Conservation (phyloP, 2,329 filamentous ascomycete genomes). For the Pseudopyrenochaeta lycopersici region DNA sequence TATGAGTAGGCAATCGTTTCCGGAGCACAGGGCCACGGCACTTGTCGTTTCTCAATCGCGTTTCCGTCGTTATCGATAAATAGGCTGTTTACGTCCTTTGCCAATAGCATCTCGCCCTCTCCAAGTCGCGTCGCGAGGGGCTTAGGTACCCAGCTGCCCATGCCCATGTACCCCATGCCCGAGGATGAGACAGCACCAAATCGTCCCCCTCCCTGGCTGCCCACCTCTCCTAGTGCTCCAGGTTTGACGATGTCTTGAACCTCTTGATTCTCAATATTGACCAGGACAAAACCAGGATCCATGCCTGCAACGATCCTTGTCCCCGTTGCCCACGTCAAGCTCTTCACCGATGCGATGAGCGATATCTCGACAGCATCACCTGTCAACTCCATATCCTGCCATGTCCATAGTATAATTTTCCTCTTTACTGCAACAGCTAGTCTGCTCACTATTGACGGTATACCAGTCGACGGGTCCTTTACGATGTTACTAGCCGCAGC, state of each 20-base stretch:
- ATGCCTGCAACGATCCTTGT: constrained; percentile 89
- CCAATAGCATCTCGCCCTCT: constrained; percentile 87
- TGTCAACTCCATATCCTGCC: constrained; percentile 91
- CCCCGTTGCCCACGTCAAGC: constrained; percentile 88
- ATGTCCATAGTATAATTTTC: constrained; percentile 88
- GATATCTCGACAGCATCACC: constrained; percentile 78
- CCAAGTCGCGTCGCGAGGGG: constrained; percentile 84
- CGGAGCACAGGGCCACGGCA: constrained; percentile 90
- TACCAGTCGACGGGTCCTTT: constrained; percentile 84
- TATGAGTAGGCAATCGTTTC: constrained; percentile 96
- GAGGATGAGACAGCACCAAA: constrained; percentile 85
- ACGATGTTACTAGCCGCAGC: constrained; percentile 96
- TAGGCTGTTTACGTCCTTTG: constrained; percentile 95
- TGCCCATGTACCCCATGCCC: constrained; percentile 96
- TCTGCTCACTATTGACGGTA: constrained; percentile 91
- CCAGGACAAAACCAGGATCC: constrained; percentile 88
- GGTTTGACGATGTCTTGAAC: constrained; percentile 82
- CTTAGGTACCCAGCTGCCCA: constrained; percentile 89
- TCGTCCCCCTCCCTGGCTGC: constrained; percentile 72
- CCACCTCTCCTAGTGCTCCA: constrained; percentile 72
- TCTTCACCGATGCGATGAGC: constrained; percentile 84
- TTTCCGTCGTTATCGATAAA: constrained; percentile 89
- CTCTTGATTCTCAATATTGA: constrained; percentile 79
- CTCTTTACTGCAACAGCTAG: constrained; percentile 93
- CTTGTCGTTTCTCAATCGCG: constrained; percentile 81